Evolutionary conservation across 139 green algal species (phyloP), one percentile per base, ranked within the genome.

Genomic region (Axilococcus clingmanii): DNA sequence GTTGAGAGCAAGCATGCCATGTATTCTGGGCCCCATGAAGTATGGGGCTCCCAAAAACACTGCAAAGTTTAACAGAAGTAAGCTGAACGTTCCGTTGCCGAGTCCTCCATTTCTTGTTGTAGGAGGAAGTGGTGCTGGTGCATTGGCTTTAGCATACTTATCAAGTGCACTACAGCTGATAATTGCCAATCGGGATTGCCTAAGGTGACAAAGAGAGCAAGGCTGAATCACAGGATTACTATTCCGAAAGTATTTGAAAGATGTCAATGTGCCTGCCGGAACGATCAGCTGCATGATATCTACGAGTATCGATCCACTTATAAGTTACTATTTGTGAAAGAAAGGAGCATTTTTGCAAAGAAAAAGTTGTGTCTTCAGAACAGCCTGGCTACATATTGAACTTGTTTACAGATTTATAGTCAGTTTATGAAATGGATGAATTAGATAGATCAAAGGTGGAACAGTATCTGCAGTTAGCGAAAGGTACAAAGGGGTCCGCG

Each of bases 401-500:
- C 17, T 42, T 42, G 17, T 17, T 42, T 17, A 17, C 17, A 17
- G 36, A n/a, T 42, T 42, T 42, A 17, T 42, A 17, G 17, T 42
- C 17, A 42, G 17, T n/a, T 42, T n/a, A 42, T n/a, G 17, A 42
- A n/a, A 42, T 42, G 36, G 17, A 42, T 42, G 17, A n/a, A 17
- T 42, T 17, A 42, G 17, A 42, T 42, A 17, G 36, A 17, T n/a
- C n/a, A n/a, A 82, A 85, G 48, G 44, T 87, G 3, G 79, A 92
- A 52, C 69, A 83, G 42, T 88, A 68, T 36, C 28, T 84, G 11
- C 60, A 88, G 35, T 69, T 93, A 1, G 78, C 71, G 6, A 90
- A 88, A 55, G 59, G 60, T 9, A 61, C 64, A 0, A 54, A 69
- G 1, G 84, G 82, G 6, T 42, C 61, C 30, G 65, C 56, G 7